Evolutionary conservation across 805 yeast species (phyloP), one percentile per base, ranked within the genome.

Genomic region (Spathaspora boniae): DNA sequence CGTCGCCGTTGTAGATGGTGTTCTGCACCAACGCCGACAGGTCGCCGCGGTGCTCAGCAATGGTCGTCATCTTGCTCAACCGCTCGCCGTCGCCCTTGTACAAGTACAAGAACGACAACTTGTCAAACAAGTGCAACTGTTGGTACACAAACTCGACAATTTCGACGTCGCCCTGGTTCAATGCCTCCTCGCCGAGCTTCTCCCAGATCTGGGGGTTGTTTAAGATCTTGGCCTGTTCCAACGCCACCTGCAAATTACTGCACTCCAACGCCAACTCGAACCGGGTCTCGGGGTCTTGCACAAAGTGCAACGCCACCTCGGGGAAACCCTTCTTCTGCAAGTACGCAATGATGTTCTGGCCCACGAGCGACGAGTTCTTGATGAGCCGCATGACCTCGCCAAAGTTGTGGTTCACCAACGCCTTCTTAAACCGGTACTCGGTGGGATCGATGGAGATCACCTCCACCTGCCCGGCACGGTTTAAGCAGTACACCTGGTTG

Each of bases 271-370:
- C 97, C 50, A 93, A 73, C 50, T 93, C 98, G 53, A 93, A 91
- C 61, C 96, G 78, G 27, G 97, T 86, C 59, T 89, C 96, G 5
- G 98, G 83, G 58, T 93, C 98, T 62, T 88, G 84, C 36, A 93
- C 98, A 55, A 93, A 94, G 61, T 91, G 97, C 43, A 93, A 72
- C 2, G 99, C 98, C 60, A 93, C 81, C 63, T 93, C 99, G 18
- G 98, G 98, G 58, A 83, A 91, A 2, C 98, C 99, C 55, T 86
- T 78, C 68, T 89, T 83, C 60, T 93, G 95, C 53, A 93, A 73
- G 59, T 91, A 93, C 4, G 94, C 93, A 58, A 93, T 89, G 55
- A 93, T 93, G 58, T 89, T 87, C 68, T 94, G 97, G 45, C 99
- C 99, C 34, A 93, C 98, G 54, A 93, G 73, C 53, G 86, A 88